Evolutionary conservation across 202 grass and related monocot species (phyloP), one percentile per base, ranked within the genome.

Genomic region (Digitaria exilis): DNA sequence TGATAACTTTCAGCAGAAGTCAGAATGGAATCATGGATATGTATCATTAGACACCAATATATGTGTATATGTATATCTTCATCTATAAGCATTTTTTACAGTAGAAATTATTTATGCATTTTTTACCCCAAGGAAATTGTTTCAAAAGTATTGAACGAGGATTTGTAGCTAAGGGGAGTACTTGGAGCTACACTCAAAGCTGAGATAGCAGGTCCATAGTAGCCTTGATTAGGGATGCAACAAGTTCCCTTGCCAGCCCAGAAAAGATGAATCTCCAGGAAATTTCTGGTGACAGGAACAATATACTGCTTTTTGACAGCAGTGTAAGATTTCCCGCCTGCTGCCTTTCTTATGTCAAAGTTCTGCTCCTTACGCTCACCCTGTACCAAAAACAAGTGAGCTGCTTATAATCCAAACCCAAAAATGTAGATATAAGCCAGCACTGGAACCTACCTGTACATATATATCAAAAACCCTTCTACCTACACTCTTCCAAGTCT

Each of bases 161-260:
- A 55, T 80, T 24, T 58, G 2, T 74, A 65, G 80, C 22, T 32
- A 73, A 83, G 57, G 69, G 9, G 56, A 60, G 21, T 93, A 98
- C 95, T 92, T 88, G 95, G 95, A 80, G 76, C 87, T 69, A 69
- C 90, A 83, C 95, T 95, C 57, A 97, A 84, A 84, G 95, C 95
- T 46, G 95, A 94, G 7, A 97, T 84, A 49, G 88, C 51, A 68
- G 95, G 81, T 0, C 95, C 95, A 5, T 97, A 94, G 79, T 89
- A 92, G 66, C 92, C 90, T 89, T 89, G 75, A 48, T 0, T 63
- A 37, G 92, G 92, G 60, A 91, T 68, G 69, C 92, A 94, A 61
- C 92, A 94, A 87, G 94, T 97, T 5, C 94, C 94, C 67, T 97
- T 97, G 24, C 94, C 94, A 25, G 94, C 88, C 94, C 92, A 97